These are phyloP conservation scores for Chrysopogon serrulatus DNA, from an alignment of 176 grass and related monocot genomes.

Conservation along the genomic window DNA sequence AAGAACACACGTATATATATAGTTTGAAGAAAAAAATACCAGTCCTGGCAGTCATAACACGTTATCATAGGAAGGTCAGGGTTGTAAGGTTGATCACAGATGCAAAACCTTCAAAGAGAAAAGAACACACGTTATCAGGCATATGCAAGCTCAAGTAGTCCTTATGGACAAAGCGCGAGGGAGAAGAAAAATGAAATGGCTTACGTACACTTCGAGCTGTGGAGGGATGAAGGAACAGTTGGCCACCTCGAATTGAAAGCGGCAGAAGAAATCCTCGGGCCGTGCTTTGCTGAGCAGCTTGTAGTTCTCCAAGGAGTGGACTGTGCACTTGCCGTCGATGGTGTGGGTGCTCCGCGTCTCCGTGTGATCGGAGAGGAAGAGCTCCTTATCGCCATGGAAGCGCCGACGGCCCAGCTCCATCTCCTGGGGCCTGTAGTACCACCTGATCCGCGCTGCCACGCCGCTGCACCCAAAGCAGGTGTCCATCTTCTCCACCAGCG, in stretches of 20 bases:
- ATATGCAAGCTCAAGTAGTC: not conserved
- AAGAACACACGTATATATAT: too few relatives aligned
- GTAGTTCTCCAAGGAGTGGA: slow-evolving; percentile 79
- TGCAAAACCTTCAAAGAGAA: slow-evolving; percentile 54
- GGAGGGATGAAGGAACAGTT: slow-evolving; percentile 68
- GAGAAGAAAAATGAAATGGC: too few relatives aligned
- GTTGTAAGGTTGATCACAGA: slow-evolving; percentile 81
- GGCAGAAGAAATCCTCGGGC: slow-evolving; percentile 69
- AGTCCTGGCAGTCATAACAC: slow-evolving; percentile 75
- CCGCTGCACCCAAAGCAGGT: slow-evolving; percentile 34
- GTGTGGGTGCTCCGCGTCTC: slow-evolving; percentile 73
- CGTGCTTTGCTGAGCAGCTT: slow-evolving; percentile 76
- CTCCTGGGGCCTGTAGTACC: slow-evolving; percentile 85
- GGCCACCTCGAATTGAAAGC: slow-evolving; percentile 71
- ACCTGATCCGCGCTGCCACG: slow-evolving; percentile 51
- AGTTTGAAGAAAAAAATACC: slow-evolving; percentile 22
- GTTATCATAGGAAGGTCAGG: slow-evolving; percentile 71
- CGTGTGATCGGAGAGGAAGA: slow-evolving; percentile 75
- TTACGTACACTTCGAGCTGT: slow-evolving; percentile 56
- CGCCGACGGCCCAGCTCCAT: slow-evolving; percentile 53
- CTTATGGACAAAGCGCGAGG: too few relatives aligned
- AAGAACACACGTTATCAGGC: not conserved
- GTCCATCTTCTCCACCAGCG: slow-evolving; percentile 2
- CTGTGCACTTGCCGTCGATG: slow-evolving; percentile 66
- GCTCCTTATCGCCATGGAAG: slow-evolving; percentile 78